phyloP scores from a whole-genome alignment of 2,329 filamentous ascomycete species.

The Fusarium begoniae region DNA sequence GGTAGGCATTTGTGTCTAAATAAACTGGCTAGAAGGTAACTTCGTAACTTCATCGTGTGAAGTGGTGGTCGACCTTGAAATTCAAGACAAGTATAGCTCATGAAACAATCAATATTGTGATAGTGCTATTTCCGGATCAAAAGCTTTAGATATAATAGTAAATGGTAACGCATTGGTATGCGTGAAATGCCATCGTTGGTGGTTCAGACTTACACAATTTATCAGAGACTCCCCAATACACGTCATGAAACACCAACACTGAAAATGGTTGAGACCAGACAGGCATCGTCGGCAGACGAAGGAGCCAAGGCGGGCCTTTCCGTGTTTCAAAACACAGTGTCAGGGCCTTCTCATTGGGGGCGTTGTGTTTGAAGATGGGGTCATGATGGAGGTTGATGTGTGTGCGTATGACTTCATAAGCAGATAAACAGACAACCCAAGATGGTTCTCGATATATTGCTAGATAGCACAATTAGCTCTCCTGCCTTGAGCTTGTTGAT shows the following conservation, averaged over 20 bases:
- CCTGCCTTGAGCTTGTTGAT: background rate
- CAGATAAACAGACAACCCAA: background rate
- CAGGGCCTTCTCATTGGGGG: background rate
- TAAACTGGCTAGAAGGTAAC: background rate
- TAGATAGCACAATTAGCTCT: background rate
- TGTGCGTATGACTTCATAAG: background rate
- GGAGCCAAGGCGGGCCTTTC: background rate
- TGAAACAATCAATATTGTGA: too few species aligned
- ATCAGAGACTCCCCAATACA: background rate
- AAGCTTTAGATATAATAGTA: too few species aligned
- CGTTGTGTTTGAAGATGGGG: background rate
- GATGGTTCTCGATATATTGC: background rate
- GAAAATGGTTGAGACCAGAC: background rate
- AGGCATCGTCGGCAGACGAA: background rate
- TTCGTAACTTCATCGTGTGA: background rate
- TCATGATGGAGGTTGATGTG: background rate
- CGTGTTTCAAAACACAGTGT: background rate
- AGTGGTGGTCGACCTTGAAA: background rate
- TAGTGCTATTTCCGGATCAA: too few species aligned
- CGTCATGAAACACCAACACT: background rate
- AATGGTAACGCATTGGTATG: background rate
- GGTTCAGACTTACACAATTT: background rate
- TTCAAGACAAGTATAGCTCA: background rate
- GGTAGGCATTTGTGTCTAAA: background rate
- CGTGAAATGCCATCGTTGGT: too few species aligned